Evolutionary conservation across 2,329 filamentous ascomycete species (phyloP).

Genomic region (Aspergillus texensis): DNA sequence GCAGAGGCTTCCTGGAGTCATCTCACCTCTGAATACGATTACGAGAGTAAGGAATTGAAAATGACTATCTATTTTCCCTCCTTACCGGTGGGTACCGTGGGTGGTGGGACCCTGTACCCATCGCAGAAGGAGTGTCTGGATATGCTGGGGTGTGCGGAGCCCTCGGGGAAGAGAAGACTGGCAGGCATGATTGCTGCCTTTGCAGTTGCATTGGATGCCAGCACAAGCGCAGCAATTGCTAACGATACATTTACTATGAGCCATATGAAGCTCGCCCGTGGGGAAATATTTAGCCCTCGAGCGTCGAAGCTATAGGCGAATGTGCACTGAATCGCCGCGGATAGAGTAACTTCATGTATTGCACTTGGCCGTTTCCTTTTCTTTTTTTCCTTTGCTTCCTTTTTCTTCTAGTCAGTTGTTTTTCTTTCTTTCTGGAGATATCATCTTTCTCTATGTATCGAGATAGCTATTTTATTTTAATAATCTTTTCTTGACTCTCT

Average conservation of each 20-base stretch:
- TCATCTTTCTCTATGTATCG: background rate
- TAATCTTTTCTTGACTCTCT: background rate
- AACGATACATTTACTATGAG: constrained; percentile 26
- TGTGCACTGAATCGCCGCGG: no score
- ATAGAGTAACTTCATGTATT: no score
- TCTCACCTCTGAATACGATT: constrained; percentile 24
- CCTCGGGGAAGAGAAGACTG: constrained; percentile 26
- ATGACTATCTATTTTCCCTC: constrained; percentile 30
- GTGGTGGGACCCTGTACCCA: constrained; percentile 27
- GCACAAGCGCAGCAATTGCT: constrained; percentile 24
- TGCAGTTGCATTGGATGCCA: constrained; percentile 29
- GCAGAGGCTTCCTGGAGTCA: constrained; percentile 26
- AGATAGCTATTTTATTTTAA: background rate
- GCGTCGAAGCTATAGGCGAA: background rate
- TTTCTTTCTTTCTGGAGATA: background rate
- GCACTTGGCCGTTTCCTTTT: no score
- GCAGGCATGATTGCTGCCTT: constrained; percentile 31
- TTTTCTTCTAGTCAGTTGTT: background rate
- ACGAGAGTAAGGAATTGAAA: constrained; percentile 21
- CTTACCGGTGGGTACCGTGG: constrained; percentile 28
- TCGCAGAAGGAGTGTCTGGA: constrained; percentile 30
- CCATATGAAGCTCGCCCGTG: constrained; percentile 16
- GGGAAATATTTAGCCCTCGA: background rate
- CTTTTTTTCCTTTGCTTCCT: background rate
- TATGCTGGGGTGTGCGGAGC: constrained; percentile 25